phyloP scores from a whole-genome alignment of 768 basidiomycete genomes.

The Sistotremastrum suecicum region DNA sequence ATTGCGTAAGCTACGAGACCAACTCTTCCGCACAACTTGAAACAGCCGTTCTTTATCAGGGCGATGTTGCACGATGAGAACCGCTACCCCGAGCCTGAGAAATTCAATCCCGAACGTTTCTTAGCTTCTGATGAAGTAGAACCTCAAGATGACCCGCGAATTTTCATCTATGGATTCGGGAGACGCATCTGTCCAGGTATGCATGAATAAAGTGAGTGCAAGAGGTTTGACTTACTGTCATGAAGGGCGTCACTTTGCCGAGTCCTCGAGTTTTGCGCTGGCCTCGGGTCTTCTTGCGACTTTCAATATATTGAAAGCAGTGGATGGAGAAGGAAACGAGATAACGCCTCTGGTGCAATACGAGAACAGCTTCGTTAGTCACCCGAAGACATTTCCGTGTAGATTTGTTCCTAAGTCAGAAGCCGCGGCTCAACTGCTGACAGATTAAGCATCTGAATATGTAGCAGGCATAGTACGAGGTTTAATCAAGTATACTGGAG shows the following conservation, averaged over 20 bases:
- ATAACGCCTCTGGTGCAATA: not conserved
- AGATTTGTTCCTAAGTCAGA: too few relatives aligned
- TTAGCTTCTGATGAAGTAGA: slow-evolving; percentile 5
- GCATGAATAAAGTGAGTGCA: too few relatives aligned
- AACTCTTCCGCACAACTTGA: not conserved
- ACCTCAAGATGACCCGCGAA: slow-evolving; percentile 5
- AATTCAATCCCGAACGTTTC: slow-evolving; percentile 26
- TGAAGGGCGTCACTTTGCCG: slow-evolving; percentile 12
- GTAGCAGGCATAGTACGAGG: too few relatives aligned
- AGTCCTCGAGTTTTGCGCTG: slow-evolving; percentile 16
- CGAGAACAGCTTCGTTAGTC: too few relatives aligned
- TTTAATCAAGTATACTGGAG: too few relatives aligned
- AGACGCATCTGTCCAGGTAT: slow-evolving; percentile 10
- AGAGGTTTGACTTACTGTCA: too few relatives aligned
- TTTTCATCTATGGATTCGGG: slow-evolving; percentile 26
- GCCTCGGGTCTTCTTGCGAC: slow-evolving; percentile 15
- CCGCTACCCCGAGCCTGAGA: slow-evolving; percentile 19
- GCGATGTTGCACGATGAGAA: slow-evolving; percentile 21
- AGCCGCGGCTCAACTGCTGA: too few relatives aligned
- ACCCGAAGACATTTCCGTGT: too few relatives aligned
- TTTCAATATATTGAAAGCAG: slow-evolving; percentile 15
- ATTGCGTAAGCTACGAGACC: slow-evolving; percentile 26
- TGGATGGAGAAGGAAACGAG: slow-evolving; percentile 12
- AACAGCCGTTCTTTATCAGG: slow-evolving; percentile 7
- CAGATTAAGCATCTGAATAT: too few relatives aligned